phyloP scores from a whole-genome alignment of 2,329 filamentous ascomycete species.

The Coniochaeta sp. region DNA sequence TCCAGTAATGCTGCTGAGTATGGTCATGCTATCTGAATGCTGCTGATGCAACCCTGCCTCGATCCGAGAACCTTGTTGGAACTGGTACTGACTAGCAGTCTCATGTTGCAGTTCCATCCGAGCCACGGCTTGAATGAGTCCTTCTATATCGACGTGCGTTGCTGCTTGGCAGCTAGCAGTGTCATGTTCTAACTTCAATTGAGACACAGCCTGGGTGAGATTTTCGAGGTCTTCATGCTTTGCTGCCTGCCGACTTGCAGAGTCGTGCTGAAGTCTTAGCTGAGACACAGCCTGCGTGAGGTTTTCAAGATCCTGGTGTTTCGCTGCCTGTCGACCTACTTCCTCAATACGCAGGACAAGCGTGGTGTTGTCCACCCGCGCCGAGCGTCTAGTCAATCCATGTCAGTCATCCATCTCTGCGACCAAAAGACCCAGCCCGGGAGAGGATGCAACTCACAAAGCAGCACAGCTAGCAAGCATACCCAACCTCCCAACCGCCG shows the following conservation, averaged over 20 bases:
- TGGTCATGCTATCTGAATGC: background rate
- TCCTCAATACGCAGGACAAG: background rate
- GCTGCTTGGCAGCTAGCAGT: too few relatives aligned
- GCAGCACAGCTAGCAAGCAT: background rate
- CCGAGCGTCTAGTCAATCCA: background rate
- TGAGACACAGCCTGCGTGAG: background rate
- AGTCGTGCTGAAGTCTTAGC: background rate
- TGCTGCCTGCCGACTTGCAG: background rate
- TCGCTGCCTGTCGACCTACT: background rate
- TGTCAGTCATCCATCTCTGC: background rate
- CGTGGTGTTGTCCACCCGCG: background rate
- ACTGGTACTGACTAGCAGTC: background rate
- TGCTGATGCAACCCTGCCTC: background rate
- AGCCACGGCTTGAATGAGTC: too few relatives aligned
- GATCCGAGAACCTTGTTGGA: background rate
- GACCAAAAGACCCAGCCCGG: background rate
- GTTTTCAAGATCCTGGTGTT: background rate
- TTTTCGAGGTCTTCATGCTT: background rate
- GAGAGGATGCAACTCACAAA: background rate
- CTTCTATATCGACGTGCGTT: too few relatives aligned
- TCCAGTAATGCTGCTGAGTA: background rate
- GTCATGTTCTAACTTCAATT: background rate
- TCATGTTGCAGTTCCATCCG: background rate
- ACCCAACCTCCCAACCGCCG: background rate
- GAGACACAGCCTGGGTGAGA: background rate